Evolutionary conservation across 768 basidiomycete species (phyloP).

Genomic region (Sistotremastrum niveocremeum): DNA sequence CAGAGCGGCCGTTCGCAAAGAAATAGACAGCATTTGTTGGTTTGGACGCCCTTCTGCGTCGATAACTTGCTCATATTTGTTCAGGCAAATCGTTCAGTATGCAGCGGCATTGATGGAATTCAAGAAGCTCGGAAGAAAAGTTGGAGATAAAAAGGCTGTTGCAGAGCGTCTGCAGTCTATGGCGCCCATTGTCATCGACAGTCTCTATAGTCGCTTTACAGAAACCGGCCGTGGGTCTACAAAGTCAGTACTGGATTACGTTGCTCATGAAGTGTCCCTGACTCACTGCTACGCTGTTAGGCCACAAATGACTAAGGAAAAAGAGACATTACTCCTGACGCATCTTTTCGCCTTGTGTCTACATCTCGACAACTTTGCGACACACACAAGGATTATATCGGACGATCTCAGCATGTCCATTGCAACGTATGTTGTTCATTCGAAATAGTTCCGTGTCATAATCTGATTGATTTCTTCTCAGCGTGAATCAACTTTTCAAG

Average conservation of each 20-base stretch:
- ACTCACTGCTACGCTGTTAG: constrained; percentile 12
- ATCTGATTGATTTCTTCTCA: constrained; percentile 13
- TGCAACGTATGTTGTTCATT: constrained; percentile 38
- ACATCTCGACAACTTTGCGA: constrained; percentile 61
- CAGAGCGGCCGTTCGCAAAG: constrained; percentile 22
- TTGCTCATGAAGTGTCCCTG: background rate
- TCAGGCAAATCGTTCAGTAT: constrained; percentile 65
- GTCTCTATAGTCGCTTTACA: constrained; percentile 66
- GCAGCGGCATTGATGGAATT: constrained; percentile 74
- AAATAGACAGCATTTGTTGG: constrained; percentile 52
- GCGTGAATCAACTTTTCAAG: constrained; percentile 59
- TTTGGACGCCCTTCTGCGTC: constrained; percentile 1
- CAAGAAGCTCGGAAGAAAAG: constrained; percentile 26
- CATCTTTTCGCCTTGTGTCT: constrained; percentile 76
- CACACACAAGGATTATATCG: constrained; percentile 55
- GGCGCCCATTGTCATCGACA: constrained; percentile 55
- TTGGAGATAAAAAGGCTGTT: constrained; percentile 33
- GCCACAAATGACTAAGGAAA: constrained; percentile 47
- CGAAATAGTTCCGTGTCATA: background rate
- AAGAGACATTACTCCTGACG: constrained; percentile 57
- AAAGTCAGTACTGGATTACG: constrained; percentile 29
- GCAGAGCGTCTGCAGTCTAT: constrained; percentile 43
- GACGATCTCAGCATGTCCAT: constrained; percentile 57
- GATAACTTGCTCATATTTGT: background rate
- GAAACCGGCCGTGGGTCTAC: constrained; percentile 57